Base-by-base conservation (phyloP, 2,329 filamentous ascomycete genomes). In the Aspergillus ustus region DNA sequence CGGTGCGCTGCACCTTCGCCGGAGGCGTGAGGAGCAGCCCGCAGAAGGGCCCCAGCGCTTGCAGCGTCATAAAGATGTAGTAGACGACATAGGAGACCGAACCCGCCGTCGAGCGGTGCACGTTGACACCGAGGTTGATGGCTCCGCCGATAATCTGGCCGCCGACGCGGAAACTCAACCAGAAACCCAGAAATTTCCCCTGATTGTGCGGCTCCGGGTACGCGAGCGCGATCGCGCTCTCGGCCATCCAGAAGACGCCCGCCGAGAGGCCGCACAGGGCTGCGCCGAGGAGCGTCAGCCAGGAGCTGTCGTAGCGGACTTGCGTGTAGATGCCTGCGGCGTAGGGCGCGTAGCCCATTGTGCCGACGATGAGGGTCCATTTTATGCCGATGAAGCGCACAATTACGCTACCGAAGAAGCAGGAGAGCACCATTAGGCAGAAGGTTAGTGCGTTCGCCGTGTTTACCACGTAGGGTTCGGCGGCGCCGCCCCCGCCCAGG, bases 171-270 rank as follows among this genome's bases (percentile, higher is more conserved):
- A 84, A 86, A 5, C 80, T 83, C 4, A 91, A 80, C 90, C 90
- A 92, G 69, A 89, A 87, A 0, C 88, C 89, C 0, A 92, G 77
- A 19, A 87, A 85, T 17, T 83, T 83, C 0, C 87, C 88, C 57
- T 85, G 83, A 52, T 90, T 90, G 70, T 85, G 86, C 0, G 89
- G 88, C 67, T 92, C 89, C 0, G 89, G 89, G 65, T 92, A 92
- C 0, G 86, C 83, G 20, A 92, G 84, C 0, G 89, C 89, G 60
- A 92, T 90, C 0, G 90, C 89, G 0, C 88, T 88, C 75, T 92
- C 90, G 0, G 89, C 86, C 81, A 88, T 88, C 90, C 90, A 92
- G 74, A 92, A 92, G 0, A 92, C 80, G 0, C 90, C 90, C 0
- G 90, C 89, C 0, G 86, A 88, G 34, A 91, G 81, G 19, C 89